phyloP scores from a whole-genome alignment of 2,329 filamentous ascomycete species.

The Epichloe coenophiala region DNA sequence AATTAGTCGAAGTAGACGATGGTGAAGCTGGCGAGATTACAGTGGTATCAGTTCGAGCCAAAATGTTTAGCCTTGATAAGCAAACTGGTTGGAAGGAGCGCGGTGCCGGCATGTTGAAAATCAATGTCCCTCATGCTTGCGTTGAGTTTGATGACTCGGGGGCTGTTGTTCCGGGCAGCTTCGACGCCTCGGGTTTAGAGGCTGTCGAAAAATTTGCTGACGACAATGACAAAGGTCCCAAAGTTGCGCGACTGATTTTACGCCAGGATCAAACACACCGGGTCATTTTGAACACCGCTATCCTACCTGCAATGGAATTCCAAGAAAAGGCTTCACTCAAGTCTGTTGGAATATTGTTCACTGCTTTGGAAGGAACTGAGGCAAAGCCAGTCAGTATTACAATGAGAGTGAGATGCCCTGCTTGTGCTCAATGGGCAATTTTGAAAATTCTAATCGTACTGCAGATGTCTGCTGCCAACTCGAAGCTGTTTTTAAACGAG shows the following conservation, averaged over 20 bases:
- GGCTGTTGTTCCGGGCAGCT: constrained; percentile 34
- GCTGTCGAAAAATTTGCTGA: constrained; percentile 26
- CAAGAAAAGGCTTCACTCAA: constrained; percentile 64
- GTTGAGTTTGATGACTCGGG: constrained; percentile 41
- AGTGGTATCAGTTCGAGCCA: constrained; percentile 62
- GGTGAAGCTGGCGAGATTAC: constrained; percentile 77
- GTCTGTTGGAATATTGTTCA: constrained; percentile 54
- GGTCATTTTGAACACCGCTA: constrained; percentile 72
- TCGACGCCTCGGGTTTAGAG: constrained; percentile 40
- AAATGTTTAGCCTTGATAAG: constrained; percentile 69
- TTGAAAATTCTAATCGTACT: constrained; percentile 1
- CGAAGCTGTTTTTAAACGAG: constrained; percentile 37
- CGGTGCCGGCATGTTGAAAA: constrained; percentile 68
- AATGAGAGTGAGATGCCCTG: constrained; percentile 37
- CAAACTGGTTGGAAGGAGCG: constrained; percentile 77
- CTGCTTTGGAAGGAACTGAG: constrained; percentile 44
- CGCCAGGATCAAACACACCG: constrained; percentile 80
- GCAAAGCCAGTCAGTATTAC: constrained; percentile 44
- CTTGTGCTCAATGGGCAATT: background rate
- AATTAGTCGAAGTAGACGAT: constrained; percentile 57
- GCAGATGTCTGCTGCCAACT: constrained; percentile 40
- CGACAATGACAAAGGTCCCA: constrained; percentile 19
- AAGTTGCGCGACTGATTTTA: constrained; percentile 66
- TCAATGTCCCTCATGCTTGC: constrained; percentile 56
- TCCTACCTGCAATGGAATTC: constrained; percentile 68